Conservation (phyloP, 176 grass and related monocot species). For the Tuctoria greenei region DNA sequence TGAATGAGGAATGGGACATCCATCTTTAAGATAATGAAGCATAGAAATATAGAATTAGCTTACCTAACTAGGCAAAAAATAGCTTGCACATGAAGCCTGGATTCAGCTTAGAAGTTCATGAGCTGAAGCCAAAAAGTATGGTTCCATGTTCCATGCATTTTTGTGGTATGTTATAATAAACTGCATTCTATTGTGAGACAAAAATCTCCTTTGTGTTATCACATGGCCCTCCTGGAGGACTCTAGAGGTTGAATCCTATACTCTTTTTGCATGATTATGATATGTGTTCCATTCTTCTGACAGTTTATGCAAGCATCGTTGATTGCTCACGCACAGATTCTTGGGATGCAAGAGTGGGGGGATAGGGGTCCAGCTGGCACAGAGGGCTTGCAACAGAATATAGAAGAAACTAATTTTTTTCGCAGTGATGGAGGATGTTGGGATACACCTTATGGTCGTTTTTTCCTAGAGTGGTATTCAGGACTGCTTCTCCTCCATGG, state of each 20-base stretch:
- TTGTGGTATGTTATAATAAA: not conserved
- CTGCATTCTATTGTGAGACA: slow-evolving; percentile 1
- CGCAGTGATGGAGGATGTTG: slow-evolving; percentile 56
- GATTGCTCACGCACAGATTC: slow-evolving; percentile 41
- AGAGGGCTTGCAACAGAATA: slow-evolving; percentile 31
- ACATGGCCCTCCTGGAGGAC: slow-evolving; percentile 1
- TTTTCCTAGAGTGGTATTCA: slow-evolving; percentile 86
- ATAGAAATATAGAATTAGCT: not conserved
- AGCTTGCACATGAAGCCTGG: not conserved
- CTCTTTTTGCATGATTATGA: slow-evolving; percentile 21
- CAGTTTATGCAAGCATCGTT: slow-evolving; percentile 83
- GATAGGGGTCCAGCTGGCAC: slow-evolving; percentile 33
- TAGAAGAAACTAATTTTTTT: slow-evolving; percentile 56
- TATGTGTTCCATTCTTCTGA: slow-evolving; percentile 17
- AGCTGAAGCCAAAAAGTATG: slow-evolving; percentile 18
- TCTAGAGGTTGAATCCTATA: not conserved
- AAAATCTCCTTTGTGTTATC: not conserved
- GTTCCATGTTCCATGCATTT: not conserved
- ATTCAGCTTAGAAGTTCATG: slow-evolving; percentile 17
- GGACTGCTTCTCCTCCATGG: slow-evolving; percentile 69
- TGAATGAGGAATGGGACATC: not conserved
- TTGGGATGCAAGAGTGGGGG: slow-evolving; percentile 47
- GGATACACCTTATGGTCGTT: slow-evolving; percentile 57
- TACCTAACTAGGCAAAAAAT: not conserved
- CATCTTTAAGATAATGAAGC: slow-evolving; percentile 1